These are phyloP conservation scores for Calocera cornea DNA, from an alignment of 768 basidiomycete genomes.

Conservation along the genomic window DNA sequence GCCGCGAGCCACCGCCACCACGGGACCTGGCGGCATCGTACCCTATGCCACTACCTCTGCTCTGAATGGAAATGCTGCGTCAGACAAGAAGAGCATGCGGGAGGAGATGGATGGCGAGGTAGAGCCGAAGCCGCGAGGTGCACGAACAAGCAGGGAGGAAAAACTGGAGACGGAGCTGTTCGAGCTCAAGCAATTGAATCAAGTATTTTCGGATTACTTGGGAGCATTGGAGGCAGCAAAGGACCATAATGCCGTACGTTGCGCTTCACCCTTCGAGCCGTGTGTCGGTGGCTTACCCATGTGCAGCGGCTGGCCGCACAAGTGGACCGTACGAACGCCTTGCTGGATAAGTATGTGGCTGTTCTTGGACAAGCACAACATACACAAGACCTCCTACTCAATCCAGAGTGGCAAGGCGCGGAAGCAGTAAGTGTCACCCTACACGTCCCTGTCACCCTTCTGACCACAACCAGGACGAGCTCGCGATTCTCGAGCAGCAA, in stretches of 20 bases:
- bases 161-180: constrained; percentile 10
- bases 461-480: constrained; percentile 1
- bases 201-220: constrained; percentile 11
- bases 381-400: constrained; percentile 11
- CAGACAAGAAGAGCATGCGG: not conserved
- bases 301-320: constrained; percentile 11
- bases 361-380: constrained; percentile 15
- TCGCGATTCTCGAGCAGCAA: constrained; percentile 5
- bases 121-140: not conserved
- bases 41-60: not conserved
- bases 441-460: not conserved
- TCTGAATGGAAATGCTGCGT: not conserved
- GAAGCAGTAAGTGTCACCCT: constrained; percentile 9
- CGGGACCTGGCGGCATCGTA: not conserved
- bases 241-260: constrained; percentile 9
- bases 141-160: constrained; percentile 7
- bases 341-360: constrained; percentile 14
- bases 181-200: constrained; percentile 11
- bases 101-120: constrained; percentile 1
- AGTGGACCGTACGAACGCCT: constrained; percentile 13
- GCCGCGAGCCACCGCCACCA: not conserved
- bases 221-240: constrained; percentile 9
- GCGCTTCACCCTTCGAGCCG: not conserved
- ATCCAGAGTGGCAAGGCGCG: constrained; percentile 16
- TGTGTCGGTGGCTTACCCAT: not conserved